A percentile compares a stretch with the other conserved stretches of the same genome.
Conservation (phyloP, 2,329 filamentous ascomycete species). For the Trichoderma sp. region DNA sequence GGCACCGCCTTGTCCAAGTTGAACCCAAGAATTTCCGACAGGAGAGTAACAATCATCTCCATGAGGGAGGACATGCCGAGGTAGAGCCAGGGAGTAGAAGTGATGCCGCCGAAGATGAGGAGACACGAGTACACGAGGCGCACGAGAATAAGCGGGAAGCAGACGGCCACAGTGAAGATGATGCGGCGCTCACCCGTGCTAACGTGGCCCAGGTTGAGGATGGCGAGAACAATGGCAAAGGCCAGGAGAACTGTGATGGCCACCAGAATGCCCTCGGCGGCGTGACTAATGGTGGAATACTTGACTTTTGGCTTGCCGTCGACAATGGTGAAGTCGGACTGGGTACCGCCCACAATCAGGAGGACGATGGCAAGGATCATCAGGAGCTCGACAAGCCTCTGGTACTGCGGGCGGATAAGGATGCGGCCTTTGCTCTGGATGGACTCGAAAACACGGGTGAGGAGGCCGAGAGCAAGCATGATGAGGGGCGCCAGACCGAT, state of each 20-base stretch:
- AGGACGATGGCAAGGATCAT: slow-evolving; percentile 40
- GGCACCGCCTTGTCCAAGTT: slow-evolving; percentile 27
- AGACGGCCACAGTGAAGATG: slow-evolving; percentile 40
- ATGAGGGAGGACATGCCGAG: slow-evolving; percentile 33
- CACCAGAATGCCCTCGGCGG: slow-evolving; percentile 32
- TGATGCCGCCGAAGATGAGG: slow-evolving; percentile 30
- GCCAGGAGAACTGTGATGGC: slow-evolving; percentile 41
- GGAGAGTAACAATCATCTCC: slow-evolving; percentile 34
- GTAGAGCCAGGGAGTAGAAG: slow-evolving; percentile 31
- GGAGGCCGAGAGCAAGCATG: slow-evolving; percentile 38
- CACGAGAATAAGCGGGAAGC: slow-evolving; percentile 35
- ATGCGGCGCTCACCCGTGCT: slow-evolving; percentile 54
- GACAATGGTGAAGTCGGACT: slow-evolving; percentile 25
- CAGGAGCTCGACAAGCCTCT: slow-evolving; percentile 40
- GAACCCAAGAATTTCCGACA: slow-evolving; percentile 33
- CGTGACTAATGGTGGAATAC: slow-evolving; percentile 29
- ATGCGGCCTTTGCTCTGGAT: slow-evolving; percentile 38
- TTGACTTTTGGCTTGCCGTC: slow-evolving; percentile 26
- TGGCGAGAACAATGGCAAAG: slow-evolving; percentile 38
- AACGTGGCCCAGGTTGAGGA: slow-evolving; percentile 38
- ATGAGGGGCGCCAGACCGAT: slow-evolving; percentile 45
- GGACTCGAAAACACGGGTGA: slow-evolving; percentile 43
- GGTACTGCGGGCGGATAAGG: slow-evolving; percentile 30
- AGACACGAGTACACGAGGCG: slow-evolving; percentile 32
- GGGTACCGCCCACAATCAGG: slow-evolving; percentile 33